phyloP scores from a whole-genome alignment of 345 rosid genomes.

The Camelina neglecta region DNA sequence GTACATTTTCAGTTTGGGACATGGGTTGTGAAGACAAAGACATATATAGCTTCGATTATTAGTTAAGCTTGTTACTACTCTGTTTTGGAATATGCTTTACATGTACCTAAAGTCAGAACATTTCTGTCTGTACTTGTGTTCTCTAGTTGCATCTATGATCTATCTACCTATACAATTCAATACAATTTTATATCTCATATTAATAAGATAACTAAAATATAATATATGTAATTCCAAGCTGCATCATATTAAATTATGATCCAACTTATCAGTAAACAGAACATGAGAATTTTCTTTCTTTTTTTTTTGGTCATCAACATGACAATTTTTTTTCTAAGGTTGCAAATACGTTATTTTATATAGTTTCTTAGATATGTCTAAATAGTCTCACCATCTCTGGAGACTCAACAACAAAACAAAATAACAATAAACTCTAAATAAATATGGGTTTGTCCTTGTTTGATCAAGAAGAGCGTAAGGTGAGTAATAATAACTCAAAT shows the following conservation, averaged over 20 bases:
- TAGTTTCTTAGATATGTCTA: constrained; percentile 20
- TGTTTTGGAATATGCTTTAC: neutral
- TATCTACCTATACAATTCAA: neutral
- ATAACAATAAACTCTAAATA: neutral
- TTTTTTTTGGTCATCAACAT: neutral
- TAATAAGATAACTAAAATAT: neutral
- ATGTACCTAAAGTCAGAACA: constrained; percentile 20
- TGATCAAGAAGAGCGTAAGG: neutral
- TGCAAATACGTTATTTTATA: constrained; percentile 31
- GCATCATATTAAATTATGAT: neutral
- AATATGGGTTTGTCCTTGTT: constrained; percentile 3
- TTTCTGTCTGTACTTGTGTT: constrained; percentile 12
- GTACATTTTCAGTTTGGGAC: constrained; percentile 42
- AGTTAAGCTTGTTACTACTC: constrained; percentile 8
- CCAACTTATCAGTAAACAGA: neutral
- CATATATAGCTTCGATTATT: constrained; percentile 27
- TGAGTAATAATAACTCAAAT: constrained; percentile 33
- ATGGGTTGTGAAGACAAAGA: constrained; percentile 41
- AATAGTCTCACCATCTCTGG: neutral
- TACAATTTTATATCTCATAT: neutral
- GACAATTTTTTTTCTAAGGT: neutral
- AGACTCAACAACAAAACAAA: constrained; percentile 12
- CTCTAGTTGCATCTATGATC: constrained; percentile 9
- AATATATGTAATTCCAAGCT: neutral
- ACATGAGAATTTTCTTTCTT: neutral